Base-by-base conservation (phyloP, 371 early-diverging fungal genomes). In the Mucor circinelloides region DNA sequence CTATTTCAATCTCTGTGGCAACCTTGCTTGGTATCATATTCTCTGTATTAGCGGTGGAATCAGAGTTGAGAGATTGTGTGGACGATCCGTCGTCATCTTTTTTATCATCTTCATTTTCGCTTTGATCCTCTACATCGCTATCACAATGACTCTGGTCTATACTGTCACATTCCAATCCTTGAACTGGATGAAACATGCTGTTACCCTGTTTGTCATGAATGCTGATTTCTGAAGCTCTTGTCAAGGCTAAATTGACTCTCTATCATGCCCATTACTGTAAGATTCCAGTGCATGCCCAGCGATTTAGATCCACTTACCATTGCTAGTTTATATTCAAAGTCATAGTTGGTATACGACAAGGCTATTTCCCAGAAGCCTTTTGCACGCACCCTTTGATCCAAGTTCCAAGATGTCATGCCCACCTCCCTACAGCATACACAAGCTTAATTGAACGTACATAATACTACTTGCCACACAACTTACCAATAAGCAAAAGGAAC, bases 401-500 rank as follows among this genome's bases (percentile, higher is more conserved):
- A 58, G 48, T 72, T 72, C 78, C 83, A 79, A 13, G 72, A 78
- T 2, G 78, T 78, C 12, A 76, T 73, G 27, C 82, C 82, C 1
- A 78, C 82, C 58, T 82, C 78, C 82, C 80, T 79, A 61, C 38
- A 32, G 30, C 27, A 1, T 13, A 12, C n/a, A n/a, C n/a, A n/a
- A n/a, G n/a, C n/a, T 27, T 17, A 34, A 10, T 34, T 9, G 7
- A 30, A 3, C 6, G 30, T 9, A 34, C 32, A 27, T 38, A 38
- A 58, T 40, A 19, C n/a, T 23, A 2, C 23, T 6, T 27, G n/a
- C 1, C 12, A 15, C 1, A 72, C 13, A n/a, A 13, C 71, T 68
- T 84, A 83, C 85, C 87, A 89, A 58, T 75, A 85, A 2, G 86
- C 80, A 70, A 83, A 87, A 21, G 89, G 87, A 5, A 85, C 73